phyloP scores from a whole-genome alignment of 768 basidiomycete genomes.

The Inosperma sp. region DNA sequence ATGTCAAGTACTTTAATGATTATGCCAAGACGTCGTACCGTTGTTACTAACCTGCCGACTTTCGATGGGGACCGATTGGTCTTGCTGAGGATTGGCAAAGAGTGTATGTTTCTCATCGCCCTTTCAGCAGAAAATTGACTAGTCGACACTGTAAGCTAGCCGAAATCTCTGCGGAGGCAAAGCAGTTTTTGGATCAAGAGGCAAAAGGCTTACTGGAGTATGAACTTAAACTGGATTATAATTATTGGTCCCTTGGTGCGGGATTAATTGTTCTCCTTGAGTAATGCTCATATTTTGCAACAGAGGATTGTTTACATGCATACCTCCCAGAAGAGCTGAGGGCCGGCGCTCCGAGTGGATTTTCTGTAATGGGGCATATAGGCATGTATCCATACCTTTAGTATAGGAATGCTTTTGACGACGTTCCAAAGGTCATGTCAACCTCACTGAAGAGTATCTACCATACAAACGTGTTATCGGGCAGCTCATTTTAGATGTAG shows the following conservation, averaged over 20 bases:
- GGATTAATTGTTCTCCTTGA: not conserved
- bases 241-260: constrained; percentile 84
- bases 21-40: constrained; percentile 61
- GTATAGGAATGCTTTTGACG: not conserved
- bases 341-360: constrained; percentile 80
- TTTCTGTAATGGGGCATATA: constrained; percentile 86
- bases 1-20: constrained; percentile 55
- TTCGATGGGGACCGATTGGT: constrained; percentile 56
- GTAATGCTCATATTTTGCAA: not conserved
- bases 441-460: constrained; percentile 84
- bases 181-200: constrained; percentile 52
- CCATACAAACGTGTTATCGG: constrained; percentile 91
- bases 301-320: constrained; percentile 81
- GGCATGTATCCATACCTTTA: constrained; percentile 44
- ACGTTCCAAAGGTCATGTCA: constrained; percentile 69
- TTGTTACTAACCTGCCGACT: constrained; percentile 48
- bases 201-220: constrained; percentile 54
- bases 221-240: constrained; percentile 66
- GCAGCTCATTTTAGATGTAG: constrained; percentile 84
- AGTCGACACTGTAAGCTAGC: constrained; percentile 49
- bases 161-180: constrained; percentile 55
- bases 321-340: constrained; percentile 76
- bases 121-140: constrained; percentile 16
- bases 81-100: constrained; percentile 53
- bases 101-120: constrained; percentile 44